Base-by-base conservation (phyloP, 2,329 filamentous ascomycete species). In the Clathrospora elynae region DNA sequence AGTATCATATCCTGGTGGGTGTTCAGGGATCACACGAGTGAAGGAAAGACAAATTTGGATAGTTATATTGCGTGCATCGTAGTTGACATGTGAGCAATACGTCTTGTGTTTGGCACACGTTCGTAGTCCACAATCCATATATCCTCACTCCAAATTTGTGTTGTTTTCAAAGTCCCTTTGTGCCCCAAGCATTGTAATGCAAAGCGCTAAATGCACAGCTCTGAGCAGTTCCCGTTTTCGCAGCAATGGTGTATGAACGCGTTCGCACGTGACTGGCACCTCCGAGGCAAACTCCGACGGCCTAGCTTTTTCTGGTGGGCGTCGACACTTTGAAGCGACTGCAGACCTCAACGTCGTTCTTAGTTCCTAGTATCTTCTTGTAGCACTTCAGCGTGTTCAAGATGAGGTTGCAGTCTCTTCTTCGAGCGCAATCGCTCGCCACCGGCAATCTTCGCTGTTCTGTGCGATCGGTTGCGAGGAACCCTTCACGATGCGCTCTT, bases 381-480 rank as follows among this genome's bases (percentile, higher is more conserved):
- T 48, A 34, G 34, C 38, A 29, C 40, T 32, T 34, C 18, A 20
- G 16, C 33, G 42, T 49, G 42, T 37, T 51, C 53, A 50, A 44
- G 55, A 70, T 69, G 67, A 63, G 67, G 60, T 53, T 61, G 6
- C 64, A 68, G 35, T 63, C 63, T 37, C 49, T 69, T 38, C 37
- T 58, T 36, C 64, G 63, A 35, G 65, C 62, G 46, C 65, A 64
- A 49, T 66, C 63, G 53, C 57, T 67, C 25, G 59, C 64, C 18
- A 38, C 57, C 20, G 55, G 45, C 44, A 60, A 55, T 44, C 55
- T 70, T 36, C 64, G 67, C 38, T 58, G 41, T 47, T 51, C 59
- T 45, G 49, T 58, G 30, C 55, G 62, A 30, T 55, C 57, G 22
- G 46, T 53, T 14, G 49, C 53, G 23, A 56, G 58, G 35, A 35